Evolutionary conservation across 2,329 filamentous ascomycete genomes (phyloP).

Genomic region (Ceratocystiopsis sp.): DNA sequence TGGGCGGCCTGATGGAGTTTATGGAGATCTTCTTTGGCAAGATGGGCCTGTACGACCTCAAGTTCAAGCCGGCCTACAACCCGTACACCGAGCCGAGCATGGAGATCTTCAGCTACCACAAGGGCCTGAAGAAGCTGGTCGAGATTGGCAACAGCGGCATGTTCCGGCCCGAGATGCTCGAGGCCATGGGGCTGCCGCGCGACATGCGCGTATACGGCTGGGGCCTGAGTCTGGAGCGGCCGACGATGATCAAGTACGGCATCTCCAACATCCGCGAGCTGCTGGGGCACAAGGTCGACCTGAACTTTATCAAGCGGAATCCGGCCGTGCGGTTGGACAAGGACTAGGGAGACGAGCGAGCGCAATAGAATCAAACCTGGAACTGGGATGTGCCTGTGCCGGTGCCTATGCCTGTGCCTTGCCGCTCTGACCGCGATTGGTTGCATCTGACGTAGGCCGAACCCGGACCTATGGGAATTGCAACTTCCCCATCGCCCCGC

Average conservation of each 20-base stretch:
- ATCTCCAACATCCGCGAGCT: slow-evolving; percentile 85
- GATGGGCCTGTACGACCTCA: slow-evolving; percentile 73
- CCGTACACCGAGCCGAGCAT: slow-evolving; percentile 90
- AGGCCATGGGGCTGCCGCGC: slow-evolving; percentile 72
- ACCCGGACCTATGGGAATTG: background rate
- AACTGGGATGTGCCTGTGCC: background rate
- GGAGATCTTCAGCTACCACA: slow-evolving; percentile 96
- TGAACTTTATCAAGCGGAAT: slow-evolving; percentile 83
- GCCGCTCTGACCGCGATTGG: no score
- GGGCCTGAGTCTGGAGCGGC: slow-evolving; percentile 78
- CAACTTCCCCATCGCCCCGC: slow-evolving; percentile 1
- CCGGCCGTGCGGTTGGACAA: slow-evolving; percentile 81
- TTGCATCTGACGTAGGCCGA: background rate
- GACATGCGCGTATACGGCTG: slow-evolving; percentile 90
- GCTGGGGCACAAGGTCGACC: slow-evolving; percentile 86
- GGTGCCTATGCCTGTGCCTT: background rate
- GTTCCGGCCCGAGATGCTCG: slow-evolving; percentile 96
- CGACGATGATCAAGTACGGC: slow-evolving; percentile 93
- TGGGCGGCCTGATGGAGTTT: slow-evolving; percentile 73
- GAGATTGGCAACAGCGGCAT: slow-evolving; percentile 98
- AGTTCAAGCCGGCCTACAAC: slow-evolving; percentile 93
- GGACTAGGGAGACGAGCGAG: slow-evolving; percentile 31
- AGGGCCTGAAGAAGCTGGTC: slow-evolving; percentile 75
- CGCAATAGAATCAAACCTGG: background rate
- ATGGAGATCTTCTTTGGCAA: slow-evolving; percentile 55